phyloP scores from a whole-genome alignment of 257 asterid species.

The Avicennia marina region DNA sequence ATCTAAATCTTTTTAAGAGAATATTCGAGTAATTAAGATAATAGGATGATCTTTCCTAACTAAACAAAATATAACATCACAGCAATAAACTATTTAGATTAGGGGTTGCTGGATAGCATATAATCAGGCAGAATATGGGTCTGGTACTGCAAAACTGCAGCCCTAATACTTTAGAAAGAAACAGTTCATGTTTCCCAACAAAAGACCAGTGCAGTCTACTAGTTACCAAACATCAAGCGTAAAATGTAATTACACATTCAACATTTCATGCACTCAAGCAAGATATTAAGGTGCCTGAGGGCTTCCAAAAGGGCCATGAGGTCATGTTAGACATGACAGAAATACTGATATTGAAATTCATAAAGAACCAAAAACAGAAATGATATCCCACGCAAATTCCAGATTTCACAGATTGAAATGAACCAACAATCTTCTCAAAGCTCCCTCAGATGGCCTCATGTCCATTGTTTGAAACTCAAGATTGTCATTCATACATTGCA shows the following conservation, averaged over 20 bases:
- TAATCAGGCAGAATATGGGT: not conserved
- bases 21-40: too few species aligned
- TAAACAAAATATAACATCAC: not conserved
- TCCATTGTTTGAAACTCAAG: not conserved
- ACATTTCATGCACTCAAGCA: too few species aligned
- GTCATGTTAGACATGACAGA: not conserved
- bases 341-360: constrained; percentile 4
- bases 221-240: too few species aligned
- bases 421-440: not conserved
- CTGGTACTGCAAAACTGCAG: constrained; percentile 1
- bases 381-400: not conserved
- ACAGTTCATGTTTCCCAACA: too few species aligned
- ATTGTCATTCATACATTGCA: not conserved
- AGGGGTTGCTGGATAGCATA: not conserved
- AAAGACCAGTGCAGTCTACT: too few species aligned
- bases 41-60: not conserved
- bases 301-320: not conserved
- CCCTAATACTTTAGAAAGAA: not conserved
- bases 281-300: too few species aligned
- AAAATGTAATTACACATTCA: too few species aligned
- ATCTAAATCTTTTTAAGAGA: not conserved
- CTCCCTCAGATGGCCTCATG: too few species aligned
- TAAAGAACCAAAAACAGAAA: not conserved
- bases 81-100: not conserved
- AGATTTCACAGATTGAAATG: not conserved